Base-by-base conservation (phyloP, 2,329 filamentous ascomycete species). In the Helicocarpus griseus region DNA sequence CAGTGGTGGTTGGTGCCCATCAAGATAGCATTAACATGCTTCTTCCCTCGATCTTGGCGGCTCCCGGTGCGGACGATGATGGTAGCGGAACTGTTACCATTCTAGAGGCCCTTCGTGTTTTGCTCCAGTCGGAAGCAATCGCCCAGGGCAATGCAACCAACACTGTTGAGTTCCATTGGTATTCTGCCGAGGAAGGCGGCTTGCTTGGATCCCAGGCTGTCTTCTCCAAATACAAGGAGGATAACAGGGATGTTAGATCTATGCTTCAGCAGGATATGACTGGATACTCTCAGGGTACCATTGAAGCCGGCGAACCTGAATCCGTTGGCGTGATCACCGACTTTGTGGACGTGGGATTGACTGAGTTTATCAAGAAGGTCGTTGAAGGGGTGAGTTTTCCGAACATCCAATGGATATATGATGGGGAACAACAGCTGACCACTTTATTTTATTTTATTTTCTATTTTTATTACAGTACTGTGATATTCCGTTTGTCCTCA, bases 201-300 rank as follows among this genome's bases (percentile, higher is more conserved):
- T 76, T 95, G 43, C 78, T 95, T 3, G 89, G 89, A 53, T 91
- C 86, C 61, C 89, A 95, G 68, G 90, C 87, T 50, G 87, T 97
- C 67, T 97, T 96, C 75, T 77, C 80, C 48, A 73, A 80, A 6
- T 97, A 97, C 64, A 83, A 87, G 69, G 81, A 83, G 65, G 70
- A 79, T 21, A 77, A 79, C 29, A 80, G 84, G 24, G 82, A 91
- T 58, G 78, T 97, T 68, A 94, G 91, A 73, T 91, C 91, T 31
- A 97, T 97, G 93, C 80, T 97, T 50, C 91, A 97, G 73, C 91
- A 97, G 71, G 91, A 97, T 69, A 97, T 97, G 91, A 95, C 89
- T 1, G 91, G 91, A 17, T 96, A 86, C 66, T 79, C 89, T 4
- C 82, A 90, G 66, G 84, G 83, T 62, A 95, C 89, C 0, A 72